Percentiles rank a stretch among this genome's conserved stretches.
These are phyloP conservation scores for Phoma herbarum DNA, from an alignment of 2,329 filamentous ascomycete species.

Conservation along the genomic window DNA sequence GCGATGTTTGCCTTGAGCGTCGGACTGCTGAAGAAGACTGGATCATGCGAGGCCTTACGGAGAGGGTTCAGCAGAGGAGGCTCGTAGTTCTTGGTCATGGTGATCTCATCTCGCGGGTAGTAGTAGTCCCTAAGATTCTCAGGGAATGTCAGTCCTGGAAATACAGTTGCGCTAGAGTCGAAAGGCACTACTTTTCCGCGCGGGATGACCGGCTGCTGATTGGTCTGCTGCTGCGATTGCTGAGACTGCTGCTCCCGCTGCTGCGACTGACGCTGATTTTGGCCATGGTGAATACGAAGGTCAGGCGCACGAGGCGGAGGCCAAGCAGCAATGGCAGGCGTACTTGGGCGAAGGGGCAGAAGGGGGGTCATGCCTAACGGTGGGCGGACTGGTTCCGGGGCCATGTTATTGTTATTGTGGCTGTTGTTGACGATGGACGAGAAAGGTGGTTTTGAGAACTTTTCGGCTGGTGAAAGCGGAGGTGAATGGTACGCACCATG, in stretches of 20 bases:
- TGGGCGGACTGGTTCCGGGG: neutral
- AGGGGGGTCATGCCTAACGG: neutral
- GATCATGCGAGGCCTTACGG: slow-evolving; percentile 58
- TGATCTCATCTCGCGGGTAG: slow-evolving; percentile 8
- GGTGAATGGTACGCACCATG: slow-evolving; percentile 69
- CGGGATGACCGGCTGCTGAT: neutral
- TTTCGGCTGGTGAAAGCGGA: slow-evolving; percentile 74
- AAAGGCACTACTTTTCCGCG: neutral
- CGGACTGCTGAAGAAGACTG: slow-evolving; percentile 64
- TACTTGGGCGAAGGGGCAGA: neutral
- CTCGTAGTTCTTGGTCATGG: slow-evolving; percentile 42
- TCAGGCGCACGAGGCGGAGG: neutral
- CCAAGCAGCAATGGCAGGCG: neutral
- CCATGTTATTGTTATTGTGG: neutral
- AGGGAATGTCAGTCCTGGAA: slow-evolving; percentile 43
- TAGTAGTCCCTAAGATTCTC: slow-evolving; percentile 6
- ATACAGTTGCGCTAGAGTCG: slow-evolving; percentile 57
- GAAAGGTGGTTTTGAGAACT: neutral
- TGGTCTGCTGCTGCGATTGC: neutral
- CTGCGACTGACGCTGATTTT: neutral
- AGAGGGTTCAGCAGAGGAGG: slow-evolving; percentile 45
- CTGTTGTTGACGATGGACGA: neutral
- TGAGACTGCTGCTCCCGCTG: too few species aligned
- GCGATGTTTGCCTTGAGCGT: slow-evolving; percentile 16
- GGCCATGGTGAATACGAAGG: neutral